Evolutionary conservation across 208 protist species (phyloP).

Genomic region (Tritrichomonas musculus): DNA sequence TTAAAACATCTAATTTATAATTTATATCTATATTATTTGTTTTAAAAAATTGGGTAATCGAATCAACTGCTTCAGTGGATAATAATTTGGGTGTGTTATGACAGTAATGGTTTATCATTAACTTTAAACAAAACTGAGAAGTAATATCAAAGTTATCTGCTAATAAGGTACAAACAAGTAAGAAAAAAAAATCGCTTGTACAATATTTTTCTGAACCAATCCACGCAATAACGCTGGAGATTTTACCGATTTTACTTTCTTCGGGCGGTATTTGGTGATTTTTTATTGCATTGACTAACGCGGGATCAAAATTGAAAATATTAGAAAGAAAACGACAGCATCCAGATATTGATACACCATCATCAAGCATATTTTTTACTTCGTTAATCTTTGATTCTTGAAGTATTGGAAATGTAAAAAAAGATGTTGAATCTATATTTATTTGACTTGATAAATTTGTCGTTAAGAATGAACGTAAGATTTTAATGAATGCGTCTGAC

Average conservation of each 20-base stretch:
- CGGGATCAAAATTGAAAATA: background rate
- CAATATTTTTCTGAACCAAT: background rate
- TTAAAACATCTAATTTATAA: background rate
- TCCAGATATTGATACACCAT: background rate
- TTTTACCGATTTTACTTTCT: background rate
- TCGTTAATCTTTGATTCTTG: background rate
- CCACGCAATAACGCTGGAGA: background rate
- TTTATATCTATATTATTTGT: background rate
- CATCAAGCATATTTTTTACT: background rate
- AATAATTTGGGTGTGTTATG: background rate
- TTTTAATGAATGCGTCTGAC: too few species aligned
- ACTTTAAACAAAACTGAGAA: background rate
- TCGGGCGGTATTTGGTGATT: background rate
- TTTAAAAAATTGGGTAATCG: background rate
- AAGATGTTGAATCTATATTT: background rate
- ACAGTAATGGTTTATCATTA: background rate
- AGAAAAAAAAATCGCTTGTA: background rate
- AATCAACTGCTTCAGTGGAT: background rate
- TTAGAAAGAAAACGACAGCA: background rate
- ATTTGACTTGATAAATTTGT: too few species aligned
- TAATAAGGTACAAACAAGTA: background rate
- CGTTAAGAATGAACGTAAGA: too few species aligned
- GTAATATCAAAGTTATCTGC: background rate
- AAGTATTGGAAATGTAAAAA: background rate
- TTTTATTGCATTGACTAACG: background rate